Percentiles rank a stretch among this genome's conserved stretches.
These are phyloP conservation scores for Micromonas commoda DNA, from an alignment of 139 green algal genomes.

Conservation along the genomic window DNA sequence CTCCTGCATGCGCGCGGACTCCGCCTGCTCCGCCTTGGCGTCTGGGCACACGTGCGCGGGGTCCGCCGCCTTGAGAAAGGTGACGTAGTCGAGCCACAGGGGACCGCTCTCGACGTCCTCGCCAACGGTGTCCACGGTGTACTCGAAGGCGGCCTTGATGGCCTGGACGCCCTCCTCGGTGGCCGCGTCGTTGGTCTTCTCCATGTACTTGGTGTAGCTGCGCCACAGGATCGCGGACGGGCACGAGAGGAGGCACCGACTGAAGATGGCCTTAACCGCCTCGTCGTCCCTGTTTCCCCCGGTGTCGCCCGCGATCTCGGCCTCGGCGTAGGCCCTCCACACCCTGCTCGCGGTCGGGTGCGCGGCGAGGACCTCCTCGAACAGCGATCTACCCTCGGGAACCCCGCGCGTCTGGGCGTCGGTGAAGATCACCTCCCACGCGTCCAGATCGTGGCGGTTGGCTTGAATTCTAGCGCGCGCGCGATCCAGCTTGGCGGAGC, in stretches of 20 bases:
- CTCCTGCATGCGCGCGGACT: conserved; percentile 4
- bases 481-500: background rate
- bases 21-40: conserved; percentile 13
- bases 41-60: conserved; percentile 13
- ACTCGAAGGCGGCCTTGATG: conserved; percentile 34
- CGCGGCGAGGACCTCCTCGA: conserved; percentile 6
- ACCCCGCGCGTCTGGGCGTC: background rate
- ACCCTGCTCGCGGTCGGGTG: background rate
- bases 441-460: background rate
- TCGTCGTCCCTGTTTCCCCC: conserved; percentile 9
- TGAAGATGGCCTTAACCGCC: conserved; percentile 19
- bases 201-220: conserved; percentile 29
- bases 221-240: conserved; percentile 20
- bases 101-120: conserved; percentile 22
- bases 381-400: background rate
- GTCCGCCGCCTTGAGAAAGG: conserved; percentile 17
- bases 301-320: background rate
- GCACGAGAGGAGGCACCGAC: conserved; percentile 23
- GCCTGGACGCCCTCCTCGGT: conserved; percentile 16
- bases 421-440: background rate
- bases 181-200: conserved; percentile 8
- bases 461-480: background rate
- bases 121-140: conserved; percentile 31
- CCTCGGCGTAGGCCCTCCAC: conserved; percentile 20
- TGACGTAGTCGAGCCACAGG: conserved; percentile 33